Conservation (phyloP, 768 basidiomycete species). For the Auricularia sp. region DNA sequence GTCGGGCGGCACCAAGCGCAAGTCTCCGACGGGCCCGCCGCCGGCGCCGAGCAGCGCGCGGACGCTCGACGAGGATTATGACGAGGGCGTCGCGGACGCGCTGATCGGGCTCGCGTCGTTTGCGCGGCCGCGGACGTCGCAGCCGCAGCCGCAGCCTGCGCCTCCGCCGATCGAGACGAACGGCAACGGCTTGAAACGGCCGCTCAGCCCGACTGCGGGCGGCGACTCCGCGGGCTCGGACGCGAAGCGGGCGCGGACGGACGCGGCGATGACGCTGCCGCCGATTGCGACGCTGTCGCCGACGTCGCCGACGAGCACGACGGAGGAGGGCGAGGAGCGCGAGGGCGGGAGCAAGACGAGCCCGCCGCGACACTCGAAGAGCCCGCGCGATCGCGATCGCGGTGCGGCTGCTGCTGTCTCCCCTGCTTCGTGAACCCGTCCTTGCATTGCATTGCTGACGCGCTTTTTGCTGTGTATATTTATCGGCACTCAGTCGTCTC, state of each 20-base stretch:
- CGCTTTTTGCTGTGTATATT: too few species aligned
- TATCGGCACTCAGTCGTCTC: too few species aligned
- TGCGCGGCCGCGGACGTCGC: background rate
- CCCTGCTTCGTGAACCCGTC: too few species aligned
- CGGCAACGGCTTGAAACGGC: constrained; percentile 1
- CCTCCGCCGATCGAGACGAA: background rate
- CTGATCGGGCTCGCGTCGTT: constrained; percentile 54
- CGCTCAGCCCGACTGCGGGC: background rate
- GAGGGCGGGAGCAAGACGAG: background rate
- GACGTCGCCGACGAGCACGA: constrained; percentile 32
- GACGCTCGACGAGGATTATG: constrained; percentile 84
- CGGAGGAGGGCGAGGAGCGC: background rate
- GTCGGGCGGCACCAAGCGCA: background rate
- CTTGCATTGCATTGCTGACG: too few species aligned
- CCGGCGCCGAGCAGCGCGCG: constrained; percentile 40
- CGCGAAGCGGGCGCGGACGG: constrained; percentile 2
- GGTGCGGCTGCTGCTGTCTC: too few species aligned
- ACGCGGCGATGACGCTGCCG: constrained; percentile 44
- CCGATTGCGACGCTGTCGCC: constrained; percentile 64
- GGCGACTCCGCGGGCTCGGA: background rate
- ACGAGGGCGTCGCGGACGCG: constrained; percentile 82
- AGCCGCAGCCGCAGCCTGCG: background rate
- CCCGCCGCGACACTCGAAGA: background rate
- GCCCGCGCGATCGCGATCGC: background rate
- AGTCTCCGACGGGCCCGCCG: constrained; percentile 51